Evolutionary conservation across 2,329 filamentous ascomycete genomes (phyloP).

Genomic region (Fusarium transvaalense): DNA sequence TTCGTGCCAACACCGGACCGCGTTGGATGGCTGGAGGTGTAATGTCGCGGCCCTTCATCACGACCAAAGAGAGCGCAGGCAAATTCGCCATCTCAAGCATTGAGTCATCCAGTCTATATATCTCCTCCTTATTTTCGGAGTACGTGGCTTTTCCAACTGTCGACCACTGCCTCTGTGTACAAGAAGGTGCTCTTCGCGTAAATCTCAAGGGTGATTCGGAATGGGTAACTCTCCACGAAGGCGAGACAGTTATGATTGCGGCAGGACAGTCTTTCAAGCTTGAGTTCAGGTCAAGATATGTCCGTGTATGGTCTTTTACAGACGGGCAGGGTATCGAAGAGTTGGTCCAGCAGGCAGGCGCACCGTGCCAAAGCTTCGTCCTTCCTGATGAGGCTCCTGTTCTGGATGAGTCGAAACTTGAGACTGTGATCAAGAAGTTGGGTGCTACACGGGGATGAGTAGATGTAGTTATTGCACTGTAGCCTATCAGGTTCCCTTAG

Average conservation of each 20-base stretch:
- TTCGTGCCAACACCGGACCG: conserved; percentile 64
- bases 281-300: conserved; percentile 60
- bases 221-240: conserved; percentile 51
- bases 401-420: conserved; percentile 7
- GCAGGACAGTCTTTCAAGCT: conserved; percentile 61
- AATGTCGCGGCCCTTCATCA: conserved; percentile 61
- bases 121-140: conserved; percentile 51
- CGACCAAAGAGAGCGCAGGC: conserved; percentile 60
- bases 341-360: conserved; percentile 56
- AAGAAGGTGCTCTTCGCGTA: conserved; percentile 61
- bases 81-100: conserved; percentile 67
- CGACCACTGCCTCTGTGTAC: conserved; percentile 65
- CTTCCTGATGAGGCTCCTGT: conserved; percentile 52
- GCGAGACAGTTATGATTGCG: conserved; percentile 63
- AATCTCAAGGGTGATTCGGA: conserved; percentile 49
- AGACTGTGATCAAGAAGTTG: not conserved
- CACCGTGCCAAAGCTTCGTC: conserved; percentile 51
- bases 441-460: not conserved
- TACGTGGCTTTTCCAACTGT: conserved; percentile 60
- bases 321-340: conserved; percentile 64
- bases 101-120: conserved; percentile 58
- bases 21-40: conserved; percentile 60
- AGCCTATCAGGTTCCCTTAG: not conserved
- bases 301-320: conserved; percentile 61
- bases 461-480: not conserved